Conservation (phyloP, 495 filamentous ascomycete genomes). For the Xylaria telfairii region DNA sequence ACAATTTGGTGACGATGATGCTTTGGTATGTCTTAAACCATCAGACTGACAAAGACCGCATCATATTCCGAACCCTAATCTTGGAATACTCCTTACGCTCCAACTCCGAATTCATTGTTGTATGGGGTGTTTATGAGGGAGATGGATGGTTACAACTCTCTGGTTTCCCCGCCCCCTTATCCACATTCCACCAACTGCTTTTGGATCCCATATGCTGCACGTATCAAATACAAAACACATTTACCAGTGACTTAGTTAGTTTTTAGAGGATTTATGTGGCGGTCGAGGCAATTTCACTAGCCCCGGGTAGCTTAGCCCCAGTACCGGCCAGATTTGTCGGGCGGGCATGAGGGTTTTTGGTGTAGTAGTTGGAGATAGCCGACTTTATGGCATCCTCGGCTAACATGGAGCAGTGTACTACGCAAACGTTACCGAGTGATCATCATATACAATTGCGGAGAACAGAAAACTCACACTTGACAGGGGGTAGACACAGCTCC, state of each 20-base stretch:
- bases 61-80: not conserved
- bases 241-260: not conserved
- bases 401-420: slow-evolving; percentile 98
- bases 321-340: slow-evolving; percentile 78
- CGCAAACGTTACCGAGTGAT: slow-evolving; percentile 26
- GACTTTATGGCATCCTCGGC: slow-evolving; percentile 99
- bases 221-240: not conserved
- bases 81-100: slow-evolving; percentile 5
- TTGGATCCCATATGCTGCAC: not conserved
- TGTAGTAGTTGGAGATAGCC: slow-evolving; percentile 97
- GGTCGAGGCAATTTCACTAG: slow-evolving; percentile 29
- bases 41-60: not conserved
- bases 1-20: slow-evolving; percentile 10
- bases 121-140: not conserved
- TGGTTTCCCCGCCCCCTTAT: not conserved
- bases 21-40: not conserved
- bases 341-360: slow-evolving; percentile 84
- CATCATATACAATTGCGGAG: not conserved
- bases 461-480: slow-evolving; percentile 73
- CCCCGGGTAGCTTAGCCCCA: slow-evolving; percentile 56
- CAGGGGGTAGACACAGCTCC: slow-evolving; percentile 92
- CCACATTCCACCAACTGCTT: not conserved
- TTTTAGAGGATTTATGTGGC: slow-evolving; percentile 23
- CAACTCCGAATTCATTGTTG: slow-evolving; percentile 9
- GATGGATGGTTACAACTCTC: not conserved